Percentiles rank a stretch among this genome's conserved stretches.
phyloP scores from a whole-genome alignment of 495 filamentous ascomycete genomes.

The Penicillium goetzii region DNA sequence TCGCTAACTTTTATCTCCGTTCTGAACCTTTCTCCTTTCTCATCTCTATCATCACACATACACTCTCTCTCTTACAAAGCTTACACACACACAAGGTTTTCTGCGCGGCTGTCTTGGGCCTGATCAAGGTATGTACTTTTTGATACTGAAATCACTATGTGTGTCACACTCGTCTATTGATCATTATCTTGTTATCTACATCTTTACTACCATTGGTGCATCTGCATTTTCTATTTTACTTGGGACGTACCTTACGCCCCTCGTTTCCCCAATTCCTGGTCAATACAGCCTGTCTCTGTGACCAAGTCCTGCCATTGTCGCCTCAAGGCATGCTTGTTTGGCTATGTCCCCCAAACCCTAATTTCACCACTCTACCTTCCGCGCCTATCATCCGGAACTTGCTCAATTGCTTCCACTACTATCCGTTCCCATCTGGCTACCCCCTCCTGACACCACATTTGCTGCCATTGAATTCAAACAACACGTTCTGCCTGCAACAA shows the following conservation, averaged over 20 bases:
- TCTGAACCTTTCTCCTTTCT: neutral
- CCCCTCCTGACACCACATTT: neutral
- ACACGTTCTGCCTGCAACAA: neutral
- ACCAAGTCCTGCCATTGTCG: neutral
- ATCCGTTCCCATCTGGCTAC: neutral
- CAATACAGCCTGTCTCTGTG: neutral
- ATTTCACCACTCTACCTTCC: neutral
- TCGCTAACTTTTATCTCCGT: neutral
- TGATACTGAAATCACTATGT: neutral
- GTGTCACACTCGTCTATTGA: neutral
- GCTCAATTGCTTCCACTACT: neutral
- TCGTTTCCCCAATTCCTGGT: neutral
- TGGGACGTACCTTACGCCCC: neutral
- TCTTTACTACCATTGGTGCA: neutral
- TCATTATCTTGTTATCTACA: neutral
- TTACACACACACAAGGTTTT: neutral
- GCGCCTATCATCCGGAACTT: neutral
- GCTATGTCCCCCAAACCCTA: neutral
- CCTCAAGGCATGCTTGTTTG: neutral
- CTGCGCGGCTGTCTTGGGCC: constrained; percentile 13
- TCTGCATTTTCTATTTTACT: neutral
- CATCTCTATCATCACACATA: neutral
- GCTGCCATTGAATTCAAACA: neutral
- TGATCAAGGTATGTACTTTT: constrained; percentile 7
- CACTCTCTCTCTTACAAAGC: neutral